Evolutionary conservation across 1,284 basidiomycete species (phyloP), one percentile per base, ranked within the genome.

Genomic region (Pseudozyma pruni): DNA sequence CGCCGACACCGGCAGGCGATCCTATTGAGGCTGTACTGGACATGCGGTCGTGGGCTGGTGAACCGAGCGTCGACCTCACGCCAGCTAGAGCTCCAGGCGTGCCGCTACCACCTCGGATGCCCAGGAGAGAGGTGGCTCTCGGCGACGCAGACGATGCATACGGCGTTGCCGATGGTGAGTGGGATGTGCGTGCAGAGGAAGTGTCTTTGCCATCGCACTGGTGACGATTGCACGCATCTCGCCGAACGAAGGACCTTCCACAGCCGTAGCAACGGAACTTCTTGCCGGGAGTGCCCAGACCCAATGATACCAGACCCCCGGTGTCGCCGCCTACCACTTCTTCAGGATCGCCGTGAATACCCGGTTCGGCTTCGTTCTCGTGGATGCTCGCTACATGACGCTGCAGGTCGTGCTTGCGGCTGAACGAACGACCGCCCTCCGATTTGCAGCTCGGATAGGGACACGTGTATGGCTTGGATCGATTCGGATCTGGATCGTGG

Each of bases 351-450:
- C 66, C 72, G 38, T 69, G 57, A 29, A 77, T 61, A 25, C 70
- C 75, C 0, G 80, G 79, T 48, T 79, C 69, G 1, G 79, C 63
- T 49, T 81, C 80, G 29, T 60, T 66, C 38, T 80, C 78, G 78
- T 94, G 92, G 66, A 94, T 92, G 63, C 90, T 91, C 40, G 91
- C 88, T 41, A 92, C 86, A 80, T 94, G 92, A 44, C 92, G 89
- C 33, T 90, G 90, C 5, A 94, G 84, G 79, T 94, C 92, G 76
- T 94, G 92, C 84, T 94, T 93, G 76, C 92, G 89, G 73, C 90
- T 91, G 83, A 94, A 94, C 3, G 91, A 90, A 50, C 92, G 89
- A 11, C 89, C 90, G 11, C 78, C 78, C 40, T 79, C 76, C 4
- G 73, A 64, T 25, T 74, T 78, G 74, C 92, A 94, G 11, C 88